phyloP scores from a whole-genome alignment of 2,329 filamentous ascomycete genomes.

The Fusarium multiceps region DNA sequence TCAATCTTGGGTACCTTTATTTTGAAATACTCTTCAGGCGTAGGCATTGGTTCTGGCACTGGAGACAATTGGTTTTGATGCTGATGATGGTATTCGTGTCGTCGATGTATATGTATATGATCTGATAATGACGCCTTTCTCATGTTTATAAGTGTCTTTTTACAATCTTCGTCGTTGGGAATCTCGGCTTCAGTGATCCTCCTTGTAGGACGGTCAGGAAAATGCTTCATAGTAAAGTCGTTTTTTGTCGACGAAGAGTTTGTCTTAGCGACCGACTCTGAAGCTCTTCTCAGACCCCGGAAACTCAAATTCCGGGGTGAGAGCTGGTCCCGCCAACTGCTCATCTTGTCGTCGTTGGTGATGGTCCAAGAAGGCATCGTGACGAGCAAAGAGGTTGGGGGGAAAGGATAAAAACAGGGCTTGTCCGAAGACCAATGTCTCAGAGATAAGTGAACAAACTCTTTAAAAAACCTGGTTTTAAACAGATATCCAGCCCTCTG shows the following conservation, averaged over 20 bases:
- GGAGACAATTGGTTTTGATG: slow-evolving; percentile 15
- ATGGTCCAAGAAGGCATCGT: slow-evolving; percentile 33
- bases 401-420: background rate
- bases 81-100: slow-evolving; percentile 15
- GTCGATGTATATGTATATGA: slow-evolving; percentile 23
- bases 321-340: slow-evolving; percentile 39
- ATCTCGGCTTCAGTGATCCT: slow-evolving; percentile 38
- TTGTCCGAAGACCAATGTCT: slow-evolving; percentile 21
- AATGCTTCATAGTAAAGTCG: slow-evolving; percentile 40
- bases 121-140: slow-evolving; percentile 32
- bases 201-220: slow-evolving; percentile 39
- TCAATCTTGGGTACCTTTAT: background rate
- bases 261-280: slow-evolving; percentile 29
- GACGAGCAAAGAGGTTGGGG: slow-evolving; percentile 16
- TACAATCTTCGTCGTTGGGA: slow-evolving; percentile 42
- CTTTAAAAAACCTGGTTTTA: slow-evolving; percentile 15
- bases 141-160: slow-evolving; percentile 25
- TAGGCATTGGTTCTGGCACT: slow-evolving; percentile 8
- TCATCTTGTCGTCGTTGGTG: slow-evolving; percentile 37
- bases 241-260: slow-evolving; percentile 3
- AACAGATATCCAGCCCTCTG: background rate
- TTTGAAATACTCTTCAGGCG: background rate
- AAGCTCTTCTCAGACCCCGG: slow-evolving; percentile 37
- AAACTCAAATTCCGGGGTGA: slow-evolving; percentile 33
- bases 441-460: slow-evolving; percentile 6